Base-by-base conservation (phyloP, 306 rosid species). In the Astragalus glycyphyllos region DNA sequence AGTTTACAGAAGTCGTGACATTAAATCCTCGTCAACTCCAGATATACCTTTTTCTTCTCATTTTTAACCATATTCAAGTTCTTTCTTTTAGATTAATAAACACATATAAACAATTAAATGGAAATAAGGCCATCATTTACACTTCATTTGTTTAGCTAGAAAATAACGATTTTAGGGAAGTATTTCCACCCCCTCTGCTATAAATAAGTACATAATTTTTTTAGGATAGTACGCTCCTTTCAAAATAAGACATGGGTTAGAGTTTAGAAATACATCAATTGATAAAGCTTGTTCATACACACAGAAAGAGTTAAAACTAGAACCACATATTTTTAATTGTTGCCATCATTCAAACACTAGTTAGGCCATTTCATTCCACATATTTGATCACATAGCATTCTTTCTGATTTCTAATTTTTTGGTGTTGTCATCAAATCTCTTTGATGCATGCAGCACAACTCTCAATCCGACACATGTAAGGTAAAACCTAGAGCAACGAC, bases 211-310 rank as follows among this genome's bases (percentile, higher is more conserved):
- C 56, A 50, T 50, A 15, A 49, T 7, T 3, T 7, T 17, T 51
- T 51, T 51, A 12, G 58, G 16, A 48, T 6, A 48, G 55, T 13
- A 48, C 55, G 13, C 3, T 48, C 55, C 13, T 48, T 49, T 7
- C 55, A 49, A 49, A 49, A 14, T 49, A 49, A 15, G 29, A 50
- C 26, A 50, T 50, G 4, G 57, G 57, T 50, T 16, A 50, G 57
- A 50, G 16, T 7, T 50, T 16, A 50, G 57, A 50, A 50, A 50
- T 50, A 50, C 40, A 35, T 35, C 40, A 35, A 35, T 7, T 15
- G 15, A 23, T 23, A 26, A 55, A 13, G 8, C 4, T 26, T 54
- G 60, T 55, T 20, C n/a, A 20, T 23, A 20, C 3, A 1, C 4
- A 4, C 35, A 53, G 32, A 9, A 20, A 17, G 58, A 2, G 23